A percentile compares a stretch with the other conserved stretches of the same genome.
These are phyloP conservation scores for Prosopis cineraria DNA, from an alignment of 306 rosid species.

Conservation along the genomic window DNA sequence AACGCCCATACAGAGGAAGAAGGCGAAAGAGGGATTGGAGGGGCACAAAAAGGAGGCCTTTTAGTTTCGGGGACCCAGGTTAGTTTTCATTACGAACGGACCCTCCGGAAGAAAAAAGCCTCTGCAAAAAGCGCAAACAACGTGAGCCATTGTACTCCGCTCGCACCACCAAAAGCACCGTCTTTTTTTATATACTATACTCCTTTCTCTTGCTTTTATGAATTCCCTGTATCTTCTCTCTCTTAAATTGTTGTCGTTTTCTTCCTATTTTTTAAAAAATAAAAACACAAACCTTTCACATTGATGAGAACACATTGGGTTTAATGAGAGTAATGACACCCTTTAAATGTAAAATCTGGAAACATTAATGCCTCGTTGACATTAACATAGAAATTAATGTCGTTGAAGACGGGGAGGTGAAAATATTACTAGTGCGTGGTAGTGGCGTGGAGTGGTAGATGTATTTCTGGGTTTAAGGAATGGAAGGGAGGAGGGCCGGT, in stretches of 20 bases:
- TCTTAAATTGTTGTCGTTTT: not conserved
- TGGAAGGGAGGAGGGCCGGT: conserved; percentile 35
- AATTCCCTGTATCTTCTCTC: not conserved
- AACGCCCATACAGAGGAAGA: conserved; percentile 31
- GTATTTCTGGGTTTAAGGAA: no score
- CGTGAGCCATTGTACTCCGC: conserved; percentile 33
- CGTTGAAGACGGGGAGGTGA: no score
- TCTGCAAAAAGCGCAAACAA: conserved; percentile 51
- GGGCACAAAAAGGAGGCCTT: conserved; percentile 15
- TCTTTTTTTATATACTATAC: conserved; percentile 18
- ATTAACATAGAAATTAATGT: not conserved
- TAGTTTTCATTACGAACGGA: conserved; percentile 32
- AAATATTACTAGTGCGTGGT: no score
- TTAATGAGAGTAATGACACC: not conserved
- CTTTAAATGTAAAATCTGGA: not conserved
- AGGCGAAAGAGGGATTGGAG: not conserved
- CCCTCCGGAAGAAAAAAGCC: conserved; percentile 32
- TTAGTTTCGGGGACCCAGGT: not conserved
- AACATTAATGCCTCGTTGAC: not conserved
- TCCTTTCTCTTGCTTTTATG: not conserved
- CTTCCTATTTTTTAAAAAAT: not conserved
- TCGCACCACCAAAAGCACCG: not conserved
- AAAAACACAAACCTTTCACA: not conserved
- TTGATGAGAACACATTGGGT: not conserved
- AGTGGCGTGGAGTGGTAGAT: no score